Percentiles rank a stretch among this genome's conserved stretches.
phyloP scores from a whole-genome alignment of 225 moss, liverwort and hornwort species.

The Physcomitrellopsis africana region DNA sequence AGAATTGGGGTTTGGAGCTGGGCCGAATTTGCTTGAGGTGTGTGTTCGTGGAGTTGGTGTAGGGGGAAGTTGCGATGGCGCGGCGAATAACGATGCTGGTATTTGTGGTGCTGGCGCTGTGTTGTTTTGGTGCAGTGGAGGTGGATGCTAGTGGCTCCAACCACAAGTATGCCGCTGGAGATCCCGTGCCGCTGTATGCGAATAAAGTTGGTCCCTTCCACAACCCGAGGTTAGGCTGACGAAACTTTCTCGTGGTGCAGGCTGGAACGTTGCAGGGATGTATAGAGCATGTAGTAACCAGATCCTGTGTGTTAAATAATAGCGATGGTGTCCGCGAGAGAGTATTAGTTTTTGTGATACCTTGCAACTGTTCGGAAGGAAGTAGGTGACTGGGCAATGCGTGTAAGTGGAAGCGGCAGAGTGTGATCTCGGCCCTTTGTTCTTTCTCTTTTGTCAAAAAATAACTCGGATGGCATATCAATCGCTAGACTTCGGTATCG shows the following conservation, averaged over 20 bases:
- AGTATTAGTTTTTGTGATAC: neutral
- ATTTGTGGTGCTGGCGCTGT: slow-evolving; percentile 17
- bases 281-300: neutral
- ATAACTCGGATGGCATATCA: neutral
- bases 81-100: slow-evolving; percentile 17
- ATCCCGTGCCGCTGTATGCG: slow-evolving; percentile 74
- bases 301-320: neutral
- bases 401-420: neutral
- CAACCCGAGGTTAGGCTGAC: slow-evolving; percentile 68
- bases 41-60: neutral
- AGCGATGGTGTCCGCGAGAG: neutral
- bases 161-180: slow-evolving; percentile 70
- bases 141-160: slow-evolving; percentile 54
- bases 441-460: neutral
- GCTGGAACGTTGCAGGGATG: neutral
- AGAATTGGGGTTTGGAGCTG: neutral
- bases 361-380: neutral
- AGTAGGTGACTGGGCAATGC: neutral
- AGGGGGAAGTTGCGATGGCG: slow-evolving; percentile 22
- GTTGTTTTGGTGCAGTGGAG: slow-evolving; percentile 35
- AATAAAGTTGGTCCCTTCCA: slow-evolving; percentile 90
- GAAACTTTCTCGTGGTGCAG: slow-evolving; percentile 4
- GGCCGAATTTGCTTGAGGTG: neutral
- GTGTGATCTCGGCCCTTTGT: neutral
- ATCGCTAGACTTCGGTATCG: neutral